phyloP scores from a whole-genome alignment of 805 yeast species.

The Pichia heedii region DNA sequence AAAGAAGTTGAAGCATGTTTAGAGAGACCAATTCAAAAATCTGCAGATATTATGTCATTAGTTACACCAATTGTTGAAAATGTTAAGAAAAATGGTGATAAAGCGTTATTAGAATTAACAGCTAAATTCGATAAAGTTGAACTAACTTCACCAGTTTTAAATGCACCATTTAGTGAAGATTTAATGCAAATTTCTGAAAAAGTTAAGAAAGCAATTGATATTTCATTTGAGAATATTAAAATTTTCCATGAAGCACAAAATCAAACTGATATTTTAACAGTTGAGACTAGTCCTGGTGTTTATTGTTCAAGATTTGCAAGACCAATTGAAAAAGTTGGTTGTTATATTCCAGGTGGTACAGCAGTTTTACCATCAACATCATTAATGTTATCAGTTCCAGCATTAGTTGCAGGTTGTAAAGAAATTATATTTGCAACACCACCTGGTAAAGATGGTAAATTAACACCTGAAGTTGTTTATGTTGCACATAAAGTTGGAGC shows the following conservation, averaged over 20 bases:
- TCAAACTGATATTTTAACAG: constrained; percentile 60
- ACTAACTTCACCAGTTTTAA: constrained; percentile 61
- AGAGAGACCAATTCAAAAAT: constrained; percentile 90
- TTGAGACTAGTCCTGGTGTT: constrained; percentile 94
- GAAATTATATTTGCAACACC: constrained; percentile 93
- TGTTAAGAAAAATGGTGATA: constrained; percentile 73
- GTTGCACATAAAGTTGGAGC: constrained; percentile 97
- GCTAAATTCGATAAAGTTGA: constrained; percentile 84
- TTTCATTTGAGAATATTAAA: constrained; percentile 80
- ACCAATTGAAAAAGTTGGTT: constrained; percentile 90
- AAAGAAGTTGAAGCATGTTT: constrained; percentile 52
- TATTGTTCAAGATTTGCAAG: constrained; percentile 89
- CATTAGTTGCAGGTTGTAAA: constrained; percentile 93
- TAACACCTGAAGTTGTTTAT: constrained; percentile 95
- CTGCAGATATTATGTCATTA: constrained; percentile 84
- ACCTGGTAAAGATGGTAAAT: constrained; percentile 84
- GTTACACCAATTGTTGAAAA: constrained; percentile 83
- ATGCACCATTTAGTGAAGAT: constrained; percentile 80
- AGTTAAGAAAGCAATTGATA: constrained; percentile 76
- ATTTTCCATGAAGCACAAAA: constrained; percentile 93
- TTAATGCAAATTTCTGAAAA: constrained; percentile 65
- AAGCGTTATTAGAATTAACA: constrained; percentile 81
- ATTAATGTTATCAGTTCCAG: constrained; percentile 97
- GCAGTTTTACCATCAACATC: constrained; percentile 98
- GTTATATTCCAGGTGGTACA: constrained; percentile 98